Base-by-base conservation (phyloP, 2,329 filamentous ascomycete species). In the Thielaviopsis musarum region DNA sequence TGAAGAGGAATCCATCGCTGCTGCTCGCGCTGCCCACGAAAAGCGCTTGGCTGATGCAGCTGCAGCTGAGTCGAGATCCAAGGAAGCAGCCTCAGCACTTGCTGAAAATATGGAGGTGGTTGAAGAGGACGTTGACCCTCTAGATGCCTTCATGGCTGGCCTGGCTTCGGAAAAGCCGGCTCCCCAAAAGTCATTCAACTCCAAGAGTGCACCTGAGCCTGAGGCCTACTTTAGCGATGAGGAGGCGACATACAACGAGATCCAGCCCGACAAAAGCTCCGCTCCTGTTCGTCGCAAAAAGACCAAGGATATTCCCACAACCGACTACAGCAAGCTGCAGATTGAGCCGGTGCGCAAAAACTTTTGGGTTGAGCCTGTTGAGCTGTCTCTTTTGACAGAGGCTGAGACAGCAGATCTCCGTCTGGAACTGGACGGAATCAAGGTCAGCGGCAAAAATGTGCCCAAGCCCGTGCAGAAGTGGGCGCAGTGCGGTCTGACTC, bases 91-190 rank as follows among this genome's bases (percentile, higher is more conserved):
- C 15, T 59, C 64, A 2, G 61, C 66, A 22, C 34, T 65, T 56
- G 65, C 62, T 56, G 76, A 78, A 38, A 67, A 72, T 38, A 84
- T 84, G 80, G 76, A 82, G 28, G 72, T 81, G 61, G 81, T 83
- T 64, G 70, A 71, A 59, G 71, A 72, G 34, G 77, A 82, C 59
- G 73, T 93, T 41, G 93, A 98, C 69, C 89, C 93, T 7, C 75
- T 98, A 45, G 93, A 98, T 73, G 91, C 90, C n/a, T 98, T 94
- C 74, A 98, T 98, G 93, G 85, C 83, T 57, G 81, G 79, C 62
- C 75, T 83, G 2, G 77, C 81, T 59, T 70, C 78, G 63, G 73
- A 71, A 58, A 70, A 70, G 56, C 66, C 68, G n/a, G 60, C 62
- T 2, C 48, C 57, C 51, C 58, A 60, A 54, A 62, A 60, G 56